Base-by-base conservation (phyloP, 2,329 filamentous ascomycete species). In the Pyricularia pennisetigena region DNA sequence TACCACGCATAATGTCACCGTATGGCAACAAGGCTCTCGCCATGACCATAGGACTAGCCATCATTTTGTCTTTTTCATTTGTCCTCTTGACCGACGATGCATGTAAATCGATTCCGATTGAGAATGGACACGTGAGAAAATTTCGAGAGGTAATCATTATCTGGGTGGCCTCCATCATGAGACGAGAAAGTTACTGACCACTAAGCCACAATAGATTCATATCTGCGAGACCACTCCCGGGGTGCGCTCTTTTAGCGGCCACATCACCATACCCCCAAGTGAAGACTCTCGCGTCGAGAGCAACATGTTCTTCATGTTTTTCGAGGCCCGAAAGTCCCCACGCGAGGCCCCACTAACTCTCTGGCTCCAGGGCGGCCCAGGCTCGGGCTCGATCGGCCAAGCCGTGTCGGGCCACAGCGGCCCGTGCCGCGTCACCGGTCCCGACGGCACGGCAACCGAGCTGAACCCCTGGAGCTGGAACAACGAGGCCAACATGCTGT, bases 341-440 rank as follows among this genome's bases (percentile, higher is more conserved):
- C 70, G 71, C 10, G 74, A 72, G 72, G 76, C 76, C 1, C 76
- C 76, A 8, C 73, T 87, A 62, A 84, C 83, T 3, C 82, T 87
- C 72, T 88, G 83, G 82, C 76, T 88, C 65, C 87, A 86, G 74
- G 86, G 86, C 30, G 86, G 86, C 1, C 86, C 86, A 4, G 86
- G 86, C 10, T 80, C 79, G 63, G 84, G 82, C 70, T 85, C 82
- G 59, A 82, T 87, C 80, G 24, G 24, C 12, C 77, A 83, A 65
- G 75, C 85, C 78, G 10, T 78, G 82, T 68, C 87, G 82, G 74
- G 78, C 75, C 68, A 85, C 83, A 76, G 79, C 78, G 85, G 86
- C 8, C 79, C 78, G 64, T 89, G 86, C 73, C 67, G 64, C 23
- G 74, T 75, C 23, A 10, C 57, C 32, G 65, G 57, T 20, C 67